A percentile compares a stretch with the other conserved stretches of the same genome.
These are phyloP conservation scores for Globisporangium sylvaticum DNA, from an alignment of 352 stramenopile species.

Conservation along the genomic window DNA sequence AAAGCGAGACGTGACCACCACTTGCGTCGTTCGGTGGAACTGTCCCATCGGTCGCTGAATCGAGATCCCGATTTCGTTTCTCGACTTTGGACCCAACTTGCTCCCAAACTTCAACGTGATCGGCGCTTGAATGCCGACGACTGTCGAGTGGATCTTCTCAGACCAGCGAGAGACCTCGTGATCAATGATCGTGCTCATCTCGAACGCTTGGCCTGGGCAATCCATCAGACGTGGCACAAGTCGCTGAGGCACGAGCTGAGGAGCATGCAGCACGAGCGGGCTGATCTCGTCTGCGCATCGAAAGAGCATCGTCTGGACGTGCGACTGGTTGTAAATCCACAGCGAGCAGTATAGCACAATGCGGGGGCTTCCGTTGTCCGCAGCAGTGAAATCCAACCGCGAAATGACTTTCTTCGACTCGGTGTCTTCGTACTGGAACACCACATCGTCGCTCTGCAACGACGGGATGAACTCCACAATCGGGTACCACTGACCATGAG, in stretches of 20 bases:
- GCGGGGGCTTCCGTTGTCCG: conserved; percentile 77
- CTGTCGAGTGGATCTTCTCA: conserved; percentile 81
- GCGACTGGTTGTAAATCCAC: conserved; percentile 90
- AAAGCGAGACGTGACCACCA: conserved; percentile 82
- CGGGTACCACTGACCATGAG: conserved; percentile 44
- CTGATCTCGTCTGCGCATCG: conserved; percentile 60
- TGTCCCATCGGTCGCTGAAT: conserved; percentile 82
- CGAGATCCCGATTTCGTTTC: conserved; percentile 81
- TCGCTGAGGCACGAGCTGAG: conserved; percentile 60
- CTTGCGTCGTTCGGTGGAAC: conserved; percentile 85
- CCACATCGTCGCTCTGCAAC: conserved; percentile 38
- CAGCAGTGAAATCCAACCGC: conserved; percentile 80
- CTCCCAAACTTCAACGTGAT: conserved; percentile 75
- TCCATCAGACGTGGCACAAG: conserved; percentile 82
- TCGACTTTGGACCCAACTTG: conserved; percentile 59
- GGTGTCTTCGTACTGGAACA: conserved; percentile 66
- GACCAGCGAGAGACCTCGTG: conserved; percentile 83
- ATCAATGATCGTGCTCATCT: conserved; percentile 85
- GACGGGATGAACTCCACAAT: conserved; percentile 73
- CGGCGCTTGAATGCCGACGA: conserved; percentile 81
- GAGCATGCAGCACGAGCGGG: conserved; percentile 38
- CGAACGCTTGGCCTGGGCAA: conserved; percentile 74
- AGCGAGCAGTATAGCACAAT: conserved; percentile 81
- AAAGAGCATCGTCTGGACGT: conserved; percentile 75
- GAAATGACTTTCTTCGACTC: conserved; percentile 62